These are phyloP conservation scores for Aspergillus quadrilineatus DNA, from an alignment of 2,329 filamentous ascomycete species.

Conservation along the genomic window DNA sequence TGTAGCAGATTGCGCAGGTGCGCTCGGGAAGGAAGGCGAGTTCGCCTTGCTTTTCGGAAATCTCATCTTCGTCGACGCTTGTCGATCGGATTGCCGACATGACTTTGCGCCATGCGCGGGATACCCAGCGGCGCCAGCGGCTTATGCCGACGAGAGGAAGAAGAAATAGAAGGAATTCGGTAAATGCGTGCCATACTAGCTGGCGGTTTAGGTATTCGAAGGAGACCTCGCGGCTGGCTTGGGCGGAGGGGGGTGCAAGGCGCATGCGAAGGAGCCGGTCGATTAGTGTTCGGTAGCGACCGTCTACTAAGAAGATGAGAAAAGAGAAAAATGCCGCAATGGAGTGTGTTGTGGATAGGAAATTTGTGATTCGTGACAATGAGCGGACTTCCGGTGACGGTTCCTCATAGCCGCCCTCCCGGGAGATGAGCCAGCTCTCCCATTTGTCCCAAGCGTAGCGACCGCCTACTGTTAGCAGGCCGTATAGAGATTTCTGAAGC, in stretches of 20 bases:
- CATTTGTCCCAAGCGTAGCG: constrained; percentile 89
- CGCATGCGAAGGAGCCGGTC: constrained; percentile 82
- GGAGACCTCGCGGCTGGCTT: constrained; percentile 86
- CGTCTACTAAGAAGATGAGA: constrained; percentile 85
- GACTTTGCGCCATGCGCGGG: constrained; percentile 78
- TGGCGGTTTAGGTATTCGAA: constrained; percentile 98
- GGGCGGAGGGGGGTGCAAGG: constrained; percentile 77
- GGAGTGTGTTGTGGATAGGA: constrained; percentile 72
- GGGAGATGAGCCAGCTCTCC: constrained; percentile 79
- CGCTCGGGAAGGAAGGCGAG: constrained; percentile 83
- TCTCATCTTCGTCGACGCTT: constrained; percentile 53
- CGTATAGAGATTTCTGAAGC: constrained; percentile 82
- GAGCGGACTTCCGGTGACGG: constrained; percentile 52
- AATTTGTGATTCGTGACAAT: constrained; percentile 68
- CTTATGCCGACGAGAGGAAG: constrained; percentile 95
- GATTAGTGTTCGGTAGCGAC: constrained; percentile 84
- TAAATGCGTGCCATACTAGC: constrained; percentile 99
- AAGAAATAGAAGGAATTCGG: constrained; percentile 95
- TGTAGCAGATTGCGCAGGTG: constrained; percentile 95
- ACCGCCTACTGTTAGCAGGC: constrained; percentile 79
- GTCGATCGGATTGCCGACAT: constrained; percentile 60
- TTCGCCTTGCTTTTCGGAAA: constrained; percentile 64
- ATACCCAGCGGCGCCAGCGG: constrained; percentile 88
- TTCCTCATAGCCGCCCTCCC: constrained; percentile 72
- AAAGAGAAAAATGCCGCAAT: constrained; percentile 81